Percentiles rank a stretch among this genome's conserved stretches.
Evolutionary conservation across 768 basidiomycete genomes (phyloP).

Genomic region (Ramaria sp.): DNA sequence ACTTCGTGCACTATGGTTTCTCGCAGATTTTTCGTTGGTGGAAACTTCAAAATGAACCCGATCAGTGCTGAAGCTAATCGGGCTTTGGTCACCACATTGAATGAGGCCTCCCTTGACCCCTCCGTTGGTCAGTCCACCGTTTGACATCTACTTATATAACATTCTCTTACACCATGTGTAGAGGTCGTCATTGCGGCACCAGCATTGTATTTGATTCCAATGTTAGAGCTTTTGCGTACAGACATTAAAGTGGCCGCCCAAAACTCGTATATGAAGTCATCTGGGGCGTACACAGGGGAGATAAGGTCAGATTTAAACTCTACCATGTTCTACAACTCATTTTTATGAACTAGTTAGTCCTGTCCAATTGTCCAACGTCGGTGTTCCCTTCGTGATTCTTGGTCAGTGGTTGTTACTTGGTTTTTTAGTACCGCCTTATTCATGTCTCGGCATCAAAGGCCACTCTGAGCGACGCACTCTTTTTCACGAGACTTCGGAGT

Average conservation of each 20-base stretch:
- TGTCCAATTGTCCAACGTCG: slow-evolving; percentile 74
- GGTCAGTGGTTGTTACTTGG: slow-evolving; percentile 32
- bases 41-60: slow-evolving; percentile 99
- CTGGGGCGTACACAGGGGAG: slow-evolving; percentile 95
- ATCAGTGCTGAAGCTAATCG: slow-evolving; percentile 50
- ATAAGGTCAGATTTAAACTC: slow-evolving; percentile 52
- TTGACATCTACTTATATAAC: not conserved
- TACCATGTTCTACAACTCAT: not conserved
- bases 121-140: slow-evolving; percentile 46
- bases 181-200: slow-evolving; percentile 95
- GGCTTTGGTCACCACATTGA: slow-evolving; percentile 57
- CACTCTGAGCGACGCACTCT: slow-evolving; percentile 94
- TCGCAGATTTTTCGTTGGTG: slow-evolving; percentile 89
- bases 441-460: slow-evolving; percentile 31
- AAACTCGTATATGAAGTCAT: slow-evolving; percentile 76
- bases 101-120: slow-evolving; percentile 69
- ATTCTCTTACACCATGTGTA: slow-evolving; percentile 20
- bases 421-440: not conserved
- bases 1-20: slow-evolving; percentile 37
- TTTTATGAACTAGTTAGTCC: slow-evolving; percentile 37
- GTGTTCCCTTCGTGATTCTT: slow-evolving; percentile 84
- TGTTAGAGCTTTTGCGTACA: slow-evolving; percentile 49
- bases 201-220: slow-evolving; percentile 71
- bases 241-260: slow-evolving; percentile 80
- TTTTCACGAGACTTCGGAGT: slow-evolving; percentile 78